A percentile compares a stretch with the other conserved stretches of the same genome.
Conservation (phyloP, 495 filamentous ascomycete species). For the Filosporella fistucella region DNA sequence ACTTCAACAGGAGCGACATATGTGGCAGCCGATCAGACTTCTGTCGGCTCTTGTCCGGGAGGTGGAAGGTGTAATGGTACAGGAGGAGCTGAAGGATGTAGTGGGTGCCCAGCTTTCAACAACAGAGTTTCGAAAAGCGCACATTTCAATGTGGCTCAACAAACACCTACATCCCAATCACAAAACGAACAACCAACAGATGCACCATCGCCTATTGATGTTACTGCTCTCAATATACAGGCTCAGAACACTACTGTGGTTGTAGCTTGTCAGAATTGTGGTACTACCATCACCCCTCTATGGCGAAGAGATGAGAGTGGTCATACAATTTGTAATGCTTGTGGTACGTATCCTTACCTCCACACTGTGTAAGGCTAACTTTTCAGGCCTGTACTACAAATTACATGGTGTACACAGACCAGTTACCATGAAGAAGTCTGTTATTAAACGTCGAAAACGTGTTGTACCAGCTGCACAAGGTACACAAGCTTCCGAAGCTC, state of each 20-base stretch:
- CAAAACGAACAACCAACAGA: conserved; percentile 22
- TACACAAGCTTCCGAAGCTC: conserved; percentile 25
- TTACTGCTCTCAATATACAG: conserved; percentile 26
- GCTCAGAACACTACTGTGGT: conserved; percentile 62
- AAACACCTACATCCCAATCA: conserved; percentile 1
- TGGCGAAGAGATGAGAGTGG: conserved; percentile 95
- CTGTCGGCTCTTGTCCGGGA: conserved; percentile 86
- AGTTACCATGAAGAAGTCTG: conserved; percentile 93
- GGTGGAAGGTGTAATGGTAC: conserved; percentile 96
- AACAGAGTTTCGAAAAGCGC: conserved; percentile 90
- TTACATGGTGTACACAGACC: conserved; percentile 91
- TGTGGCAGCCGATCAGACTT: conserved; percentile 66
- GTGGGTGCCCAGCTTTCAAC: conserved; percentile 95
- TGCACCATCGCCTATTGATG: conserved; percentile 33
- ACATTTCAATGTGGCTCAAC: conserved; percentile 46
- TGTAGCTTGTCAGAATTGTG: conserved; percentile 95
- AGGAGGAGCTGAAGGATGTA: conserved; percentile 92
- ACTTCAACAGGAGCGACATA: conserved; percentile 58
- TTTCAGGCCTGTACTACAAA: conserved; percentile 88
- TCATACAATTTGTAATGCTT: conserved; percentile 98
- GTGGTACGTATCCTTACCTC: conserved; percentile 58
- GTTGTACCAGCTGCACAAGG: conserved; percentile 80
- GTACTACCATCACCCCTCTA: conserved; percentile 91
- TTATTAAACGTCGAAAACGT: conserved; percentile 94
- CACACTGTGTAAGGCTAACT: neutral